These are phyloP conservation scores for Lachnum nothofagi DNA, from an alignment of 2,329 filamentous ascomycete species.

Conservation along the genomic window DNA sequence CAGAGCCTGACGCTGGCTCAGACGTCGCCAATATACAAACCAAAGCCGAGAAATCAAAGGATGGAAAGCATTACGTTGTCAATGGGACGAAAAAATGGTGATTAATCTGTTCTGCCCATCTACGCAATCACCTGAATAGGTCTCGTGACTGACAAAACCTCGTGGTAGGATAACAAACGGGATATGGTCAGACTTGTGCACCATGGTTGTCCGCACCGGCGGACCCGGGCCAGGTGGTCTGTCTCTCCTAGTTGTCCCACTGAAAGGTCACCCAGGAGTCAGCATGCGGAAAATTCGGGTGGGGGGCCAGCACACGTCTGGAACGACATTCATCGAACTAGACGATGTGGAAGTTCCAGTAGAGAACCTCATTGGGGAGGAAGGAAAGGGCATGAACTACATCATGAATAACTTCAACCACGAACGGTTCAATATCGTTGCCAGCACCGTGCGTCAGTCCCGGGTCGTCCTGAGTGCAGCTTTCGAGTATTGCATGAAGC, in stretches of 20 bases:
- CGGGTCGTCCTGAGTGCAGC: slow-evolving; percentile 97
- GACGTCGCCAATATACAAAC: slow-evolving; percentile 95
- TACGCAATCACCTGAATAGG: too few species aligned
- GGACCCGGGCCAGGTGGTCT: slow-evolving; percentile 66
- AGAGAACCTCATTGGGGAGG: slow-evolving; percentile 96
- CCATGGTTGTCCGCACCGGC: slow-evolving; percentile 87
- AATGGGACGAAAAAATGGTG: slow-evolving; percentile 99
- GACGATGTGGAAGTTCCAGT: slow-evolving; percentile 99
- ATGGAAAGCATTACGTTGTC: slow-evolving; percentile 98
- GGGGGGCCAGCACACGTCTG: slow-evolving; percentile 92
- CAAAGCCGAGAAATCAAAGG: slow-evolving; percentile 88
- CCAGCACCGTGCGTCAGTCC: slow-evolving; percentile 91
- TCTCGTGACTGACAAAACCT: too few species aligned
- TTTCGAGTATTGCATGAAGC: slow-evolving; percentile 95
- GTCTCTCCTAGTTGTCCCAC: slow-evolving; percentile 86
- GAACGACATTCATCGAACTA: slow-evolving; percentile 96
- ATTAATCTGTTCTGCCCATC: too few species aligned
- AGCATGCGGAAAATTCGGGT: slow-evolving; percentile 95
- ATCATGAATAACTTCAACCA: slow-evolving; percentile 99
- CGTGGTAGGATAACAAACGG: slow-evolving; percentile 99
- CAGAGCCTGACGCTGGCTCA: slow-evolving; percentile 88
- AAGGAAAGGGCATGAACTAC: slow-evolving; percentile 95
- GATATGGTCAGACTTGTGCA: slow-evolving; percentile 96
- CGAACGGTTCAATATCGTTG: slow-evolving; percentile 97
- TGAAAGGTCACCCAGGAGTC: slow-evolving; percentile 75